phyloP scores from a whole-genome alignment of 1,284 basidiomycete genomes.

The Ceratobasidium sp. region DNA sequence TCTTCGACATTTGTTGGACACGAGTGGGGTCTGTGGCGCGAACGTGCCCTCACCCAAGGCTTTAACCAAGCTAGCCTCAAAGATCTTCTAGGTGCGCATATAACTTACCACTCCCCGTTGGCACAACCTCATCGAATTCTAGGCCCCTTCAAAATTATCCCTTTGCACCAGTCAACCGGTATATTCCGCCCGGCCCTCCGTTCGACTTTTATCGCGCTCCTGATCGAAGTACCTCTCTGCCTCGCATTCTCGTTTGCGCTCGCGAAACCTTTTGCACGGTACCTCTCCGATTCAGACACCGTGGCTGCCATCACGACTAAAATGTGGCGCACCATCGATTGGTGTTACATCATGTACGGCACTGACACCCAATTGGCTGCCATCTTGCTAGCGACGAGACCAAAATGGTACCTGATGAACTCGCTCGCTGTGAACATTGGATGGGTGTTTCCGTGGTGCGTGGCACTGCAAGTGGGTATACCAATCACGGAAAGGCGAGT shows the following conservation, averaged over 20 bases:
- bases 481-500: slow-evolving; percentile 41
- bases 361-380: slow-evolving; percentile 44
- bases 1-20: slow-evolving; percentile 44
- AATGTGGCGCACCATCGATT: slow-evolving; percentile 43
- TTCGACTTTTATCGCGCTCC: slow-evolving; percentile 41
- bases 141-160: slow-evolving; percentile 19
- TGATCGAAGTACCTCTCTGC: slow-evolving; percentile 44
- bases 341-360: slow-evolving; percentile 46
- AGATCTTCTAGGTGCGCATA: slow-evolving; percentile 37
- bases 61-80: slow-evolving; percentile 18
- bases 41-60: slow-evolving; percentile 3
- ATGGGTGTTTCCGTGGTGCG: slow-evolving; percentile 46
- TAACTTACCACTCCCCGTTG: neutral
- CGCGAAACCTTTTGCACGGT: slow-evolving; percentile 42
- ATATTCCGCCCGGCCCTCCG: slow-evolving; percentile 43
- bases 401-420: slow-evolving; percentile 43
- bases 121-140: neutral
- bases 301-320: slow-evolving; percentile 42
- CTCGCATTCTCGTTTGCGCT: slow-evolving; percentile 42
- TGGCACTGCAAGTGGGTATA: slow-evolving; percentile 42
- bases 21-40: slow-evolving; percentile 42
- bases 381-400: slow-evolving; percentile 44
- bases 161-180: slow-evolving; percentile 33
- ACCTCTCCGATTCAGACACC: slow-evolving; percentile 41
- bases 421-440: slow-evolving; percentile 43